Base-by-base conservation (phyloP, 805 yeast genomes). In the Suhomyces vadensis region DNA sequence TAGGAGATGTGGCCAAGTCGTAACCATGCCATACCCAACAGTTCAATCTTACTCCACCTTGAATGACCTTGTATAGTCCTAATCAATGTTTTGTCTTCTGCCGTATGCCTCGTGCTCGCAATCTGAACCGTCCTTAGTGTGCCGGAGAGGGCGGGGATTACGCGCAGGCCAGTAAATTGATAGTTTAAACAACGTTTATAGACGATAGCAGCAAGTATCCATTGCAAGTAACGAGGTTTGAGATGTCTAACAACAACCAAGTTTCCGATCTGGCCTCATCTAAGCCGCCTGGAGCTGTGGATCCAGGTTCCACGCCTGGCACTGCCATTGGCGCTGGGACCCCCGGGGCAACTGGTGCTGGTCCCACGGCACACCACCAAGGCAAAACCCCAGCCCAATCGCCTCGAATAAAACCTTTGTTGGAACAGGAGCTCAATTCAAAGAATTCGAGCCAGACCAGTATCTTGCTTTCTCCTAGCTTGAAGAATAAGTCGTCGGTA, bases 1-100 rank as follows among this genome's bases (percentile, higher is more conserved):
- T 69, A 51, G 73, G 73, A 13, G 58, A 47, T 35, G 58, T 46
- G 42, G 11, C 31, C 31, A 24, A n/a, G n/a, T n/a, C n/a, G n/a
- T n/a, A n/a, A n/a, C n/a, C 33, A 6, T 6, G 25, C 9, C 6
- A 9, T 23, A 23, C 25, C 25, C 6, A 6, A 23, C 25, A 23
- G 6, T 9, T 23, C 25, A 6, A 23, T 23, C 6, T 23, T 23
- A 23, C 25, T 9, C 25, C n/a, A n/a, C n/a, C n/a, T n/a, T n/a
- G n/a, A n/a, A n/a, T n/a, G n/a, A n/a, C n/a, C n/a, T n/a, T n/a
- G n/a, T n/a, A n/a, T n/a, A n/a, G n/a, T n/a, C n/a, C n/a, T n/a
- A n/a, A n/a, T n/a, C n/a, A n/a, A n/a, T n/a, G n/a, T n/a, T n/a
- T n/a, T n/a, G n/a, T n/a, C n/a, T n/a, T n/a, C n/a, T n/a, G n/a